A percentile compares a stretch with the other conserved stretches of the same genome.
Conservation (phyloP, 306 rosid species). For the Rubus idaeus region DNA sequence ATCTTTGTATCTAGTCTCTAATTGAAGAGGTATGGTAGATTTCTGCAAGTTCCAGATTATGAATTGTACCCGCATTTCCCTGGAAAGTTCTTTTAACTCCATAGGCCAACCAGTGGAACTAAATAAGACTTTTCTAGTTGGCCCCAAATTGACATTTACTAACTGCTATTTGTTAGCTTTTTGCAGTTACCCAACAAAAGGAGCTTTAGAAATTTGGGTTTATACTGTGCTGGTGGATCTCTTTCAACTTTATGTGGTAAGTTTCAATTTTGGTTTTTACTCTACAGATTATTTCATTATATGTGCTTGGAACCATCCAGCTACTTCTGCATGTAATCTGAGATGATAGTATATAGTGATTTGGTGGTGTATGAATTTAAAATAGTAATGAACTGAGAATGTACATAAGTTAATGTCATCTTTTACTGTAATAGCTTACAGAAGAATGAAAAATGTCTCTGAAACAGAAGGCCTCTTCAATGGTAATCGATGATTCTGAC, state of each 20-base stretch:
- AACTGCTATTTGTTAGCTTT: neutral
- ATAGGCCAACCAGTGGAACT: neutral
- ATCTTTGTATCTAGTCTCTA: neutral
- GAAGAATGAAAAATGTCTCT: neutral
- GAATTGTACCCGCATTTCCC: neutral
- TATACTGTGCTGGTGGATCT: constrained; percentile 2
- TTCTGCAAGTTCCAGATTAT: neutral
- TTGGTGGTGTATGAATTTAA: neutral
- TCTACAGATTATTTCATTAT: neutral
- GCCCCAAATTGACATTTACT: neutral
- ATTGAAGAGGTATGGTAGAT: neutral
- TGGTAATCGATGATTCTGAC: neutral
- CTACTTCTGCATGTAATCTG: no score
- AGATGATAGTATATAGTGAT: no score
- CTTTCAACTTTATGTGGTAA: neutral
- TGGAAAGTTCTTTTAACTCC: neutral
- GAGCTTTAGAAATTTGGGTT: neutral
- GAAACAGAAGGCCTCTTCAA: neutral
- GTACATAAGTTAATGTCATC: neutral
- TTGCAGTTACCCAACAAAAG: neutral
- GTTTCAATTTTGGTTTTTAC: neutral
- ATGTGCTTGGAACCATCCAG: neutral
- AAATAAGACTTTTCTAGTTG: neutral
- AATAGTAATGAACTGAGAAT: neutral
- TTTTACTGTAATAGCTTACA: neutral